A percentile compares a stretch with the other conserved stretches of the same genome.
Conservation (phyloP, 2,329 filamentous ascomycete species). For the Penicillium sp. region DNA sequence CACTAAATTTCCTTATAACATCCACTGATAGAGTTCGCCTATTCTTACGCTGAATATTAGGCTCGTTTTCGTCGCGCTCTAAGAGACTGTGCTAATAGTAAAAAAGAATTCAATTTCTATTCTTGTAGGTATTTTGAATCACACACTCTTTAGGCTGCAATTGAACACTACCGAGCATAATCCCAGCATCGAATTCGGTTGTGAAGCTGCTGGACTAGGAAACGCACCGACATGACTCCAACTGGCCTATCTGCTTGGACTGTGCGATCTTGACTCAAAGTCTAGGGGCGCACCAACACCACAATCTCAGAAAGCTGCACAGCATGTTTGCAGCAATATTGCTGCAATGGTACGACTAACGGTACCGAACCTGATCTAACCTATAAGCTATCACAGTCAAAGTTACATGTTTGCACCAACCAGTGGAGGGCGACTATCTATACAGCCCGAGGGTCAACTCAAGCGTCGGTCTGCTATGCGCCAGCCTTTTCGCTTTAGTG, state of each 20-base stretch:
- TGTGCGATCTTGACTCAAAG: constrained; percentile 78
- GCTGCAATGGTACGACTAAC: constrained; percentile 73
- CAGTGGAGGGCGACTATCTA: too few species aligned
- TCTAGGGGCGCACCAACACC: constrained; percentile 66
- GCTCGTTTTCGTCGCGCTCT: too few species aligned
- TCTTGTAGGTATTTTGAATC: too few species aligned
- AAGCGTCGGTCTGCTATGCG: too few species aligned
- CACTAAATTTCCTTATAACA: too few species aligned
- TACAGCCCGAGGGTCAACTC: too few species aligned
- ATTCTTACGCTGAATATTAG: too few species aligned
- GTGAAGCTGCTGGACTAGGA: constrained; percentile 73
- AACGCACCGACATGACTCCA: constrained; percentile 70
- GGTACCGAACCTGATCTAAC: neutral
- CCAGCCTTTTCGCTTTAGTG: too few species aligned
- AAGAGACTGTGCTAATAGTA: too few species aligned
- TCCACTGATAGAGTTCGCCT: too few species aligned
- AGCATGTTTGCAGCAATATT: constrained; percentile 70
- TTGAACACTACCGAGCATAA: constrained; percentile 1
- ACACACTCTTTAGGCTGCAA: neutral
- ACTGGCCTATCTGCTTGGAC: constrained; percentile 77
- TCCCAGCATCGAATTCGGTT: constrained; percentile 62
- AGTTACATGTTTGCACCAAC: neutral
- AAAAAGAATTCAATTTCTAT: too few species aligned
- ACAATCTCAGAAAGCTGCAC: constrained; percentile 67
- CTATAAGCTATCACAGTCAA: neutral